These are phyloP conservation scores for Trichoderma oligosporum DNA, from an alignment of 2,329 filamentous ascomycete genomes.

Conservation along the genomic window DNA sequence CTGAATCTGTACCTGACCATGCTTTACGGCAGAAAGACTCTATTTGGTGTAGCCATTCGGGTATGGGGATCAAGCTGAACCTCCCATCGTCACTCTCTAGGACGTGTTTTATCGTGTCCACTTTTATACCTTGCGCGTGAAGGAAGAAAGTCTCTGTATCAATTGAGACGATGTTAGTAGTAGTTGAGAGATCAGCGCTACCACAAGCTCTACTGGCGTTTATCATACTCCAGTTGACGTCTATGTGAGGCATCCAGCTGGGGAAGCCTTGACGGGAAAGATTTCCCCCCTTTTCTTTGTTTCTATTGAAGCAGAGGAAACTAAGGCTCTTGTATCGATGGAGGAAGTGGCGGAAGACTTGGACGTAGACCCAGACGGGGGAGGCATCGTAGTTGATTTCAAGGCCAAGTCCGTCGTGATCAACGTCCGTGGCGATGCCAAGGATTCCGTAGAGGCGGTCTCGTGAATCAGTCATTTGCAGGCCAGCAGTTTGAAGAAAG, in stretches of 20 bases:
- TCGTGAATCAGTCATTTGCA: not conserved
- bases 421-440: not conserved
- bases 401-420: not conserved
- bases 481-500: not conserved
- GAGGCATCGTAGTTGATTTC: not conserved
- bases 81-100: not conserved
- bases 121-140: not conserved
- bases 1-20: not conserved
- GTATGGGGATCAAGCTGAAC: not conserved
- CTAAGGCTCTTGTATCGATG: not conserved
- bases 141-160: not conserved
- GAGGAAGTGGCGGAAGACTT: not conserved
- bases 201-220: not conserved
- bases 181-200: not conserved
- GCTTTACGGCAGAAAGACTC: not conserved
- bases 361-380: not conserved
- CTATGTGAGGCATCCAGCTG: not conserved
- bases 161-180: not conserved
- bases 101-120: not conserved
- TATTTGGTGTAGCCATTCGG: not conserved
- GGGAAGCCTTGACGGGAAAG: not conserved
- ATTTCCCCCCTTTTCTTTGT: not conserved
- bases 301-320: not conserved
- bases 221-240: not conserved
- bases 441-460: not conserved